Evolutionary conservation across 2,329 filamentous ascomycete genomes (phyloP), one percentile per base, ranked within the genome.

Genomic region (Beauveria varroae): DNA sequence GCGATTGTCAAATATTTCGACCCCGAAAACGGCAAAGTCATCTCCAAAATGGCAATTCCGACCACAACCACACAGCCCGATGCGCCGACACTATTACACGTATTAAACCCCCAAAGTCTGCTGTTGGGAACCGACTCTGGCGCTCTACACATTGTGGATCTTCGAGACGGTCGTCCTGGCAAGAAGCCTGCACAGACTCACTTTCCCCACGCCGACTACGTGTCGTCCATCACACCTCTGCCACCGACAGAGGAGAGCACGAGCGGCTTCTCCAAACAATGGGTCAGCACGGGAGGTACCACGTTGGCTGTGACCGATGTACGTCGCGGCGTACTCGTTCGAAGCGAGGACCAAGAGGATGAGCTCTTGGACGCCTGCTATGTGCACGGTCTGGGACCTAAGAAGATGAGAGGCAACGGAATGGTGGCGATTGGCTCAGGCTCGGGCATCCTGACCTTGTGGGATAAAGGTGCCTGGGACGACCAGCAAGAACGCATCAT

Each of bases 401-500:
- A 85, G 71, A 78, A 78, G 64, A 80, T 83, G 63, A 76, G 81
- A 43, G 87, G 85, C 68, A 89, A 90, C 52, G 91, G 91, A 5
- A 81, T 95, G 3, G 74, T 95, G 3, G 90, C 92, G 0, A 88
- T 90, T 41, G 91, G 90, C 24, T 86, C 82, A 28, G 87, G 85
- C 20, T 88, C 85, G 47, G 95, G 95, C 3, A 86, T 97, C 1
- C 73, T 98, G 64, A 97, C 93, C 5, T 77, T 98, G 7, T 99
- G 95, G 93, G 93, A 99, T 73, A 89, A 88, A 66, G 93, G 93
- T 1, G 86, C 90, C 1, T 98, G 95, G 93, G 93, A 96, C 69
- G 93, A 98, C 72, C 91, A 96, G 72, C 90, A 96, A 67, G 92
- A 96, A 75, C 84, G 92, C 57, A 89, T 97, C 68, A 85, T 89